Evolutionary conservation across 768 basidiomycete genomes (phyloP).

Genomic region (Coprinopsis strossmayeri): DNA sequence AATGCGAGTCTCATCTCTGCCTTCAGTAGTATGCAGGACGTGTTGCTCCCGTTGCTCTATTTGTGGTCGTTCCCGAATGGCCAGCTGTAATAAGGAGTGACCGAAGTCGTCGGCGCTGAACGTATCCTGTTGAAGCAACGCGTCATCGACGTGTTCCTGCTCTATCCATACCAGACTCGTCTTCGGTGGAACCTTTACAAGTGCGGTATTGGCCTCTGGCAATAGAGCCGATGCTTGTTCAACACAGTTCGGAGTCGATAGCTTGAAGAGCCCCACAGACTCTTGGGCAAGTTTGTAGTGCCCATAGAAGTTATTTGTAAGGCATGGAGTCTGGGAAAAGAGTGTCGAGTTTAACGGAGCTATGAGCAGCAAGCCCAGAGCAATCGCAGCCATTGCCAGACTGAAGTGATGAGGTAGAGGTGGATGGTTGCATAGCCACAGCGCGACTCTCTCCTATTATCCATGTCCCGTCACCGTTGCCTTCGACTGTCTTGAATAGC

Average conservation of each 20-base stretch:
- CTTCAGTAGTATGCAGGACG: not conserved
- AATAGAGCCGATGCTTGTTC: constrained; percentile 23
- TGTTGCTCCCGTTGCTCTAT: not conserved
- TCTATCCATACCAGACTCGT: constrained; percentile 57
- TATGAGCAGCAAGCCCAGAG: constrained; percentile 30
- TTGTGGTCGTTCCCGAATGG: not conserved
- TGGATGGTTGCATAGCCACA: not conserved
- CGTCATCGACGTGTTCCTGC: constrained; percentile 42
- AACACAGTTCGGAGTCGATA: constrained; percentile 32
- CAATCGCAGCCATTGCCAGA: constrained; percentile 6
- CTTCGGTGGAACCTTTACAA: constrained; percentile 15
- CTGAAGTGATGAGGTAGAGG: not conserved
- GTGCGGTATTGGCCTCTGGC: constrained; percentile 17
- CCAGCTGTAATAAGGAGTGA: constrained; percentile 1
- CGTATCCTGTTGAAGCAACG: constrained; percentile 23
- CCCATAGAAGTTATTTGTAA: constrained; percentile 48
- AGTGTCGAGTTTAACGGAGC: constrained; percentile 36
- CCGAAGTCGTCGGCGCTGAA: constrained; percentile 8
- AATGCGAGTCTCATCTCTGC: constrained; percentile 18
- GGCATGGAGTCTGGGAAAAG: constrained; percentile 36
- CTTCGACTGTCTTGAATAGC: not conserved
- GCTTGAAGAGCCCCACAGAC: constrained; percentile 38
- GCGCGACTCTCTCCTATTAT: no score
- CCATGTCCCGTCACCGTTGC: not conserved
- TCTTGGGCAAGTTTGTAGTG: constrained; percentile 37